phyloP scores from a whole-genome alignment of 495 filamentous ascomycete species.

The Evernia prunastri region DNA sequence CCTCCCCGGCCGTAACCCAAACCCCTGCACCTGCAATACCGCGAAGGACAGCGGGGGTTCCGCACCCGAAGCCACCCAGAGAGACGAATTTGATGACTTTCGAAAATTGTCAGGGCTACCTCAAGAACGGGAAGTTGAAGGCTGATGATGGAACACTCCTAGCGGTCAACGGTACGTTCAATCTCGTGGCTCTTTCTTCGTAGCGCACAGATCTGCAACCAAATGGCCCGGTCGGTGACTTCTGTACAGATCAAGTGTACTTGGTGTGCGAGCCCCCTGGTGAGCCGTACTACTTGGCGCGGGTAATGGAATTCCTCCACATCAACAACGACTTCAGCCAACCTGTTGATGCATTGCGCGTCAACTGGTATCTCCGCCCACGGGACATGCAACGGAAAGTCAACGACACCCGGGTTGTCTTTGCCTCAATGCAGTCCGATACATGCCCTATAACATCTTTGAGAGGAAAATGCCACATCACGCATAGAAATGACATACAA shows the following conservation, averaged over 20 bases:
- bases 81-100: conserved; percentile 83
- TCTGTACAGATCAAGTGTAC: conserved; percentile 81
- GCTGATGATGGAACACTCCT: conserved; percentile 88
- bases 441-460: conserved; percentile 85
- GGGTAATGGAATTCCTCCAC: conserved; percentile 94
- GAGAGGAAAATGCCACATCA: conserved; percentile 85
- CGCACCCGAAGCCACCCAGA: conserved; percentile 31
- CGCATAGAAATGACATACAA: conserved; percentile 77
- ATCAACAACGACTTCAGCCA: conserved; percentile 61
- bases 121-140: conserved; percentile 71
- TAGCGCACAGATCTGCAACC: neutral
- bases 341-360: conserved; percentile 77
- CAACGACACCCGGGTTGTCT: conserved; percentile 80
- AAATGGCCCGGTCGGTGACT: conserved; percentile 25
- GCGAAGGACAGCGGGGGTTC: conserved; percentile 35
- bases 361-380: conserved; percentile 98
- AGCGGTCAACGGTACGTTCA: conserved; percentile 72
- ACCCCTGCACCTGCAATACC: conserved; percentile 36
- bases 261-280: conserved; percentile 95
- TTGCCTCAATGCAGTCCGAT: conserved; percentile 98
- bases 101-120: conserved; percentile 56
- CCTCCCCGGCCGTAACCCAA: conserved; percentile 31
- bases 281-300: conserved; percentile 93
- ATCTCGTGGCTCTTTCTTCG: conserved; percentile 13
- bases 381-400: conserved; percentile 90